Base-by-base conservation (phyloP, 495 filamentous ascomycete species). In the Podospora tetraspora region DNA sequence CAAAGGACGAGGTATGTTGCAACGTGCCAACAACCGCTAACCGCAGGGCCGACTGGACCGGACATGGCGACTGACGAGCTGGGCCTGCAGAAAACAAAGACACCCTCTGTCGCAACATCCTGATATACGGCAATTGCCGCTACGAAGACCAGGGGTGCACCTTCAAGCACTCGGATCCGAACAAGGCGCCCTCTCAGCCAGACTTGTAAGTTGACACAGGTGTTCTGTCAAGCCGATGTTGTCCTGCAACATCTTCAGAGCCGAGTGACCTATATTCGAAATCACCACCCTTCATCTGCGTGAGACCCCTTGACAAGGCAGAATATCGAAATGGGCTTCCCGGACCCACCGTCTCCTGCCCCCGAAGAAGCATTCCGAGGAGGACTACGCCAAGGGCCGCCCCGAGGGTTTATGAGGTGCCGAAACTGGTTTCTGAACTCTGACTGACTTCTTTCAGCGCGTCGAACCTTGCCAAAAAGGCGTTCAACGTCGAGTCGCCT, bases 401-500 rank as follows among this genome's bases (percentile, higher is more conserved):
- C 43, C 43, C 43, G n/a, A n/a, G 43, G 43, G 43, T 52, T 52
- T 7, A 52, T 12, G 7, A 8, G 16, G 43, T 52, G 43, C 43
- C 19, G 43, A 0, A 2, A 64, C 32, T 19, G 29, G n/a, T 56
- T 66, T 2, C 23, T 60, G 24, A 16, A 8, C 59, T 19, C 2
- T 25, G 24, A 1, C 62, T 64, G 12, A 64, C 34, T 30, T 10
- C 5, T 52, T 19, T n/a, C 43, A 52, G 43, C 21, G 25, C 21
- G 11, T 32, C 43, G 72, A 75, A 76, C 71, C 83, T 82, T 69
- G 78, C 84, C 67, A 95, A 90, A 81, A 93, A 94, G 81, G 82
- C 89, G 16, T 87, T 99, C 72, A 98, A 97, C 77, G 94, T 96
- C 72, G 95, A 98, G 70, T 97, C 95, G 13, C 95, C 96, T 16